Evolutionary conservation across 805 yeast genomes (phyloP), one percentile per base, ranked within the genome.

Genomic region (Phaffomyces thermotolerans): DNA sequence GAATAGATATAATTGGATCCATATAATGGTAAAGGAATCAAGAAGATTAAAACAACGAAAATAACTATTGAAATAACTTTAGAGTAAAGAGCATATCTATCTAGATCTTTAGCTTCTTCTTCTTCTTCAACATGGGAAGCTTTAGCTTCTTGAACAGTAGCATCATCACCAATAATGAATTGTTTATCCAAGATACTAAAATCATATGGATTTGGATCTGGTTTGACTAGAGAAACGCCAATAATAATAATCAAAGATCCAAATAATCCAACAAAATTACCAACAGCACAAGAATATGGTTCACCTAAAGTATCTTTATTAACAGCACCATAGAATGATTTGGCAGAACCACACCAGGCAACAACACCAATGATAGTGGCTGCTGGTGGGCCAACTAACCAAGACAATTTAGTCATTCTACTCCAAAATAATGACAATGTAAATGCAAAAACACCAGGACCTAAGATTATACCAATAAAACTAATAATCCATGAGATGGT

Each of bases 11-110:
- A 42, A 13, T 73, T 69, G 4, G 80, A 56, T 29, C 93, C 95
- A 60, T 84, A 86, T 90, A 86, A 81, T 48, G 95, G 95, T 84
- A 84, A 81, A 51, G 95, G 95, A 90, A 90, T 84, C 32, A 87
- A 56, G 31, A 72, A 63, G 5, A 75, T 62, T 60, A 40, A 9
- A 18, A 36, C 14, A 4, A 33, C 12, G n/a, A 29, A 31, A 14
- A 73, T 57, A 3, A 56, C 47, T 12, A 66, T 51, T 54, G 75
- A 68, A 69, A 60, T 14, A n/a, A 66, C 31, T 49, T 39, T 12
- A 37, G 38, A 13, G 15, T 36, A 36, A 9, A 36, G 7, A 24
- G 38, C 30, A 15, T 36, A 36, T 30, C 48, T 60, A 44, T 65
- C 66, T 35, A 60, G 40, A 3, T 39, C 41, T 15, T 48, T 48